Conservation (phyloP, 192 early-diverging fungal genomes). For the Backusella australiensis region DNA sequence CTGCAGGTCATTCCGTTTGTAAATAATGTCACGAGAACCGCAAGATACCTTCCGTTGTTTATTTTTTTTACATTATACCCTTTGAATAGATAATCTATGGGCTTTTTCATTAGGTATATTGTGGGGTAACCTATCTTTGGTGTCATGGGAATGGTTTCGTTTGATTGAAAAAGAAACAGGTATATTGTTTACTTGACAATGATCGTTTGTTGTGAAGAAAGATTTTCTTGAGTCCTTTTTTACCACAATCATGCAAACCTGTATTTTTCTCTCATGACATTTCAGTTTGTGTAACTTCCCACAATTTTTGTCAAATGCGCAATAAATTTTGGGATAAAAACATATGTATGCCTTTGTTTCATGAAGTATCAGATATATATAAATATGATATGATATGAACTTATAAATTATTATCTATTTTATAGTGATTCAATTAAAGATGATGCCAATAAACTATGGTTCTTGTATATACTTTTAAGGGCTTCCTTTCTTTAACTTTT, state of each 20-base stretch:
- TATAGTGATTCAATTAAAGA: not conserved
- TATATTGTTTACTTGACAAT: not conserved
- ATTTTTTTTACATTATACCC: not conserved
- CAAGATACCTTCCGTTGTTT: not conserved
- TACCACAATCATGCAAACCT: not conserved
- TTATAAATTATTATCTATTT: not conserved
- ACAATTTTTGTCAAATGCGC: not conserved
- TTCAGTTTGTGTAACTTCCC: not conserved
- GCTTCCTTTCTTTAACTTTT: not conserved
- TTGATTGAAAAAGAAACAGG: not conserved
- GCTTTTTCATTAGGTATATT: not conserved
- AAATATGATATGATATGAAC: not conserved
- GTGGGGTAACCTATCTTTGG: not conserved
- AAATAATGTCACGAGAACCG: not conserved
- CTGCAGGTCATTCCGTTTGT: constrained; percentile 1
- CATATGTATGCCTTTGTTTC: not conserved
- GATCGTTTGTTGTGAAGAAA: not conserved
- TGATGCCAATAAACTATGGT: not conserved
- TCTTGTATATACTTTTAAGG: not conserved
- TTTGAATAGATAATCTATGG: not conserved
- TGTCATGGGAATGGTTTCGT: not conserved
- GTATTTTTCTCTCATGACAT: constrained; percentile 1
- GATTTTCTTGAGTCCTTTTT: not conserved
- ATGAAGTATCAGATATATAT: not conserved
- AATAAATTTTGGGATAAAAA: not conserved